Percentiles rank a stretch among this genome's conserved stretches.
Conservation (phyloP, 2,329 filamentous ascomycete species). For the Penicillium corylophilum region DNA sequence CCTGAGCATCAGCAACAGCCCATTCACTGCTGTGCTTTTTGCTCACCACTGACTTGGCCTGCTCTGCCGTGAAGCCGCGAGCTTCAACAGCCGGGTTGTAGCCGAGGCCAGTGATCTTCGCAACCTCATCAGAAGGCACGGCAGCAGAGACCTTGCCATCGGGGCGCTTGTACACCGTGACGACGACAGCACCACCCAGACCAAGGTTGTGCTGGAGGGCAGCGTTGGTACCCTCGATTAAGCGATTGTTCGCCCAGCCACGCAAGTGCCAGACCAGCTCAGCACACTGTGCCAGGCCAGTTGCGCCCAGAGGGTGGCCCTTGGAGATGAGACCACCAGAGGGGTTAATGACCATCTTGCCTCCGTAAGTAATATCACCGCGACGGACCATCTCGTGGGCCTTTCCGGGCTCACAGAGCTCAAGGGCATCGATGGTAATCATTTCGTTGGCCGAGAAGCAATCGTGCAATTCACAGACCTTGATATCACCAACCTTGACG, state of each 20-base stretch:
- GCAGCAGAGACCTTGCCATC: slow-evolving; percentile 67
- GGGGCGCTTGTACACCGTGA: slow-evolving; percentile 82
- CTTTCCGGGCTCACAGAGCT: slow-evolving; percentile 73
- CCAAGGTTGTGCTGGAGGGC: slow-evolving; percentile 92
- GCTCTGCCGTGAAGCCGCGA: slow-evolving; percentile 78
- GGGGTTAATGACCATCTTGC: slow-evolving; percentile 80
- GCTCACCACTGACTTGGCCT: slow-evolving; percentile 67
- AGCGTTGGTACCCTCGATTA: slow-evolving; percentile 65
- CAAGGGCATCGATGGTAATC: slow-evolving; percentile 82
- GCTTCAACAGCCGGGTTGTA: slow-evolving; percentile 93
- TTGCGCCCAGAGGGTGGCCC: slow-evolving; percentile 90
- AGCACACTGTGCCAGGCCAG: slow-evolving; percentile 91
- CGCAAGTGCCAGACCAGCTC: slow-evolving; percentile 94
- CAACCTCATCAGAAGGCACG: slow-evolving; percentile 64
- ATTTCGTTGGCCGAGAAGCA: slow-evolving; percentile 97
- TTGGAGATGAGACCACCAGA: slow-evolving; percentile 94
- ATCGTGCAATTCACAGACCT: slow-evolving; percentile 91
- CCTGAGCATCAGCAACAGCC: slow-evolving; percentile 73
- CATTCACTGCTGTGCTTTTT: slow-evolving; percentile 69
- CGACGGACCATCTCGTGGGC: slow-evolving; percentile 86
- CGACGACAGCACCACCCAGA: slow-evolving; percentile 84
- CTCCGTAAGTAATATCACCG: slow-evolving; percentile 90
- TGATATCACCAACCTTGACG: slow-evolving; percentile 64
- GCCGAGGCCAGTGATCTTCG: slow-evolving; percentile 66
- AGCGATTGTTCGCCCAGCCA: slow-evolving; percentile 91